phyloP scores from a whole-genome alignment of 805 yeast species.

The Kluyveromyces wickerhamii region DNA sequence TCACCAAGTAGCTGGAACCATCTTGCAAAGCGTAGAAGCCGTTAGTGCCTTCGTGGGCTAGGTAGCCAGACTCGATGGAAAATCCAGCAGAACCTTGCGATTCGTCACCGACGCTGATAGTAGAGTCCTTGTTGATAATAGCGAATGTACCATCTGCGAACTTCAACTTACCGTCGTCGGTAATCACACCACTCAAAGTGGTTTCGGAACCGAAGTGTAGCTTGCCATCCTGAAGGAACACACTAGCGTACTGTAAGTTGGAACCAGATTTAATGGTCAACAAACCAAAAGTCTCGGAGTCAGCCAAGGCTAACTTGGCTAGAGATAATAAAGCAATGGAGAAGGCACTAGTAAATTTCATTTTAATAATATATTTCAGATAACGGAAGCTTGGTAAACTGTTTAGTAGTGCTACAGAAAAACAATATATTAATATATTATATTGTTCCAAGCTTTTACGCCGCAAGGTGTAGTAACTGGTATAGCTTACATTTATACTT shows the following conservation, averaged over 20 bases:
- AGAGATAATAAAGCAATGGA: constrained; percentile 23
- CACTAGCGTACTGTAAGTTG: constrained; percentile 26
- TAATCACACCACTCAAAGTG: constrained; percentile 18
- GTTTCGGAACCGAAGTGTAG: constrained; percentile 14
- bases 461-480: too few species aligned
- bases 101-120: constrained; percentile 17
- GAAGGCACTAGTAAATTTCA: constrained; percentile 22
- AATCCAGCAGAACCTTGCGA: constrained; percentile 31
- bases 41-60: constrained; percentile 29
- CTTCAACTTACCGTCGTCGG: constrained; percentile 29
- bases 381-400: too few species aligned
- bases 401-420: too few species aligned
- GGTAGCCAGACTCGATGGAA: constrained; percentile 32
- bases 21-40: constrained; percentile 36
- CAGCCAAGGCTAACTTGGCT: constrained; percentile 25
- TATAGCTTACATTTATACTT: too few species aligned
- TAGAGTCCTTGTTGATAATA: constrained; percentile 20
- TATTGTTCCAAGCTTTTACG: too few species aligned
- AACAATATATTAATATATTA: too few species aligned
- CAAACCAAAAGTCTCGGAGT: constrained; percentile 31
- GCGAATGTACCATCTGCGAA: constrained; percentile 26
- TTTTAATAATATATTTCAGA: too few species aligned
- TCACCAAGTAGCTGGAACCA: constrained; percentile 17
- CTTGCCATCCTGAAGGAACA: constrained; percentile 16
- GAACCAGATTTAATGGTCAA: constrained; percentile 33